A percentile compares a stretch with the other conserved stretches of the same genome.
Conservation (phyloP, 192 early-diverging fungal species). For the Backusella liffmaniae region DNA sequence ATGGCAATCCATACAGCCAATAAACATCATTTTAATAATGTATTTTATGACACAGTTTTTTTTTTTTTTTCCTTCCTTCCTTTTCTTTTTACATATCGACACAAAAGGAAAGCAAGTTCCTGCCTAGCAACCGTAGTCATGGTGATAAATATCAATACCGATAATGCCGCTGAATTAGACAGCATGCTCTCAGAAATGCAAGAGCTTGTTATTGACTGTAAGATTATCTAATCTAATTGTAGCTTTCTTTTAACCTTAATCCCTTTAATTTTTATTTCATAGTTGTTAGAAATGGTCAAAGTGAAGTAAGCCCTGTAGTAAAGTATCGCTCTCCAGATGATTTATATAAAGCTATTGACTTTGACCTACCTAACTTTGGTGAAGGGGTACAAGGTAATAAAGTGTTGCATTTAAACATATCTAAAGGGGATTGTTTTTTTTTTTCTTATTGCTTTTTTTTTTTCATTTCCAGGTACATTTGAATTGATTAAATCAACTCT, state of each 20-base stretch:
- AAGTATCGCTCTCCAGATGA: constrained; percentile 45
- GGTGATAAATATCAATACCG: constrained; percentile 3
- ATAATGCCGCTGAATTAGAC: constrained; percentile 20
- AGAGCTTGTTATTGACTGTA: constrained; percentile 12
- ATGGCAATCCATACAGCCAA: neutral
- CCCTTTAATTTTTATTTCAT: neutral
- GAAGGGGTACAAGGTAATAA: constrained; percentile 45
- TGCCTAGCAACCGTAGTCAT: neutral
- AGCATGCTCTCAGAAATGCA: constrained; percentile 22
- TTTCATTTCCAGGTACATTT: constrained; percentile 20
- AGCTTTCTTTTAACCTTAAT: neutral
- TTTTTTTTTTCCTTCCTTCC: neutral
- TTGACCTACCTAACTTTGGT: constrained; percentile 42
- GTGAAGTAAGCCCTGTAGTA: constrained; percentile 36
- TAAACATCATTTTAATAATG: neutral
- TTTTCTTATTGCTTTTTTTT: neutral
- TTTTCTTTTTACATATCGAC: neutral
- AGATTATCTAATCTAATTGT: neutral
- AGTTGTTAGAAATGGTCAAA: constrained; percentile 48
- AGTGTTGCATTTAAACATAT: neutral
- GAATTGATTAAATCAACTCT: constrained; percentile 43
- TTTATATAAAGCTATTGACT: constrained; percentile 46
- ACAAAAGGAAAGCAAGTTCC: neutral
- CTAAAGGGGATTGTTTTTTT: too few relatives aligned
- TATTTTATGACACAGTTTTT: neutral